Conservation (phyloP, 345 rosid genomes). For the Eucalyptus curtisii region DNA sequence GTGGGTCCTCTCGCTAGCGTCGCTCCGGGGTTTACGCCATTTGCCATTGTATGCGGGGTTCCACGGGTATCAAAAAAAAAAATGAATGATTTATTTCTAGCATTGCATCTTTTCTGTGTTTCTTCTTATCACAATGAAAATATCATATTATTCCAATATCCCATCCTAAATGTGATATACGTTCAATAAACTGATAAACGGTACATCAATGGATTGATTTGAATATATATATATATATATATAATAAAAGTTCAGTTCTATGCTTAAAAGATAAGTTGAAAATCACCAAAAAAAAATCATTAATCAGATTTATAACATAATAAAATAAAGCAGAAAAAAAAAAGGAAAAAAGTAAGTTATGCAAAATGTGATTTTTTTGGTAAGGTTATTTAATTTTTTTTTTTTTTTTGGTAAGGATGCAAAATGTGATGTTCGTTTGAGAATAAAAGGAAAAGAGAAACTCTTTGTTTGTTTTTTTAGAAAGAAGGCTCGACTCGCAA, state of each 20-base stretch:
- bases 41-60: no score
- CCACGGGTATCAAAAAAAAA: no score
- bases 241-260: background rate
- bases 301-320: background rate
- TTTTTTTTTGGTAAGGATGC: no score
- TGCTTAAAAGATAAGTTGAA: background rate
- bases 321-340: background rate
- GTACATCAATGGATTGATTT: background rate
- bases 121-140: background rate
- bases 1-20: no score
- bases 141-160: background rate
- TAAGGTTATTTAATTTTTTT: no score
- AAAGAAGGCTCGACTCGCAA: background rate
- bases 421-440: background rate
- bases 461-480: no score
- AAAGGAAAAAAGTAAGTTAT: background rate
- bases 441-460: background rate
- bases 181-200: background rate
- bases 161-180: background rate
- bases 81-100: background rate
- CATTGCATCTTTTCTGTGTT: fast-evolving
- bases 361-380: no score
- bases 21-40: no score
- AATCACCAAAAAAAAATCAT: no score
- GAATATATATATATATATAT: no score